These are phyloP conservation scores for Fraxinus floribunda DNA, from an alignment of 305 asterid genomes.

Conservation along the genomic window DNA sequence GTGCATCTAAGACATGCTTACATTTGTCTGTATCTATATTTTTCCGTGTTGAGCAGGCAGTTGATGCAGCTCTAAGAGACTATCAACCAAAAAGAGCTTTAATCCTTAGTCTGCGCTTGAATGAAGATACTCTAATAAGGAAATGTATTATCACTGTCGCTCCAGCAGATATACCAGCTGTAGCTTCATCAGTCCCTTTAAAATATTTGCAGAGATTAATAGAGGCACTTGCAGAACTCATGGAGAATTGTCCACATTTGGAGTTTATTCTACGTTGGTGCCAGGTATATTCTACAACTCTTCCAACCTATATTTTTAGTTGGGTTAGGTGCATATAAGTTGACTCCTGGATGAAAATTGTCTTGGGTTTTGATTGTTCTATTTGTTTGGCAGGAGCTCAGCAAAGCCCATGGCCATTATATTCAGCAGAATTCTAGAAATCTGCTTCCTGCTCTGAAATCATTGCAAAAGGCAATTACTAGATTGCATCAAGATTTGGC, in stretches of 20 bases:
- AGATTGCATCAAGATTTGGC: slow-evolving; percentile 90
- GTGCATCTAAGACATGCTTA: not conserved
- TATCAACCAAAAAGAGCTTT: slow-evolving; percentile 70
- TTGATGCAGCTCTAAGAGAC: slow-evolving; percentile 71
- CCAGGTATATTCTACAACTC: slow-evolving; percentile 50
- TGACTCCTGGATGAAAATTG: not conserved
- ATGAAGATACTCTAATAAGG: slow-evolving; percentile 81
- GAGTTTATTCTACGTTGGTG: slow-evolving; percentile 92
- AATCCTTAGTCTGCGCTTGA: slow-evolving; percentile 86
- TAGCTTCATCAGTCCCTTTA: slow-evolving; percentile 70
- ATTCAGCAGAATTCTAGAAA: slow-evolving; percentile 81
- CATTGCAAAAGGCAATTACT: slow-evolving; percentile 78
- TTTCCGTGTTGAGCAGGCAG: slow-evolving; percentile 55
- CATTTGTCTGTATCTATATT: slow-evolving; percentile 15
- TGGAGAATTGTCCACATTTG: slow-evolving; percentile 82
- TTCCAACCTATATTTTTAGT: not conserved
- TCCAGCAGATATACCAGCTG: slow-evolving; percentile 78
- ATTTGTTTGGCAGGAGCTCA: slow-evolving; percentile 58
- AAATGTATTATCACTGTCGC: slow-evolving; percentile 68
- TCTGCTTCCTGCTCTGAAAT: slow-evolving; percentile 80
- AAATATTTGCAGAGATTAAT: slow-evolving; percentile 82
- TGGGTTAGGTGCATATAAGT: not conserved
- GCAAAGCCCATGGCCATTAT: slow-evolving; percentile 65
- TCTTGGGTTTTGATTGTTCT: slow-evolving; percentile 11
- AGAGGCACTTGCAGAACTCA: slow-evolving; percentile 80